Conservation (phyloP, 169 alveolate species). For the Fabrea salina region DNA sequence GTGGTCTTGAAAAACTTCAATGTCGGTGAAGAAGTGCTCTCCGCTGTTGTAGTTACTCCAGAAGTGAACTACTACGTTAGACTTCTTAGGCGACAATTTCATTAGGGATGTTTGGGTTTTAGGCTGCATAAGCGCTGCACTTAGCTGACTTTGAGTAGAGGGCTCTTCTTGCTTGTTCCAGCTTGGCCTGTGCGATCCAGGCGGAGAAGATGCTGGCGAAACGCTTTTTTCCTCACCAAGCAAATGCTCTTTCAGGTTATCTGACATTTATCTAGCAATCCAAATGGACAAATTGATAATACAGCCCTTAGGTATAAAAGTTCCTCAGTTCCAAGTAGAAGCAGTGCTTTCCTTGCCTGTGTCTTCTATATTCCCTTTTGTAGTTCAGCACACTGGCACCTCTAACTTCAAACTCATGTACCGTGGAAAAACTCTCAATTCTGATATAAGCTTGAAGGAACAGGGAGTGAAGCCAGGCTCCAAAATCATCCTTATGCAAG, state of each 20-base stretch:
- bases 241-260: too few species aligned
- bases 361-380: neutral
- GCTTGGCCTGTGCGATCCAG: too few species aligned
- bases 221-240: too few species aligned
- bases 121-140: too few species aligned
- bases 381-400: neutral
- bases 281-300: neutral
- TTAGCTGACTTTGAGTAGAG: too few species aligned
- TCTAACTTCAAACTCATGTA: neutral
- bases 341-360: neutral
- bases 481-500: neutral
- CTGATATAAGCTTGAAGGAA: neutral
- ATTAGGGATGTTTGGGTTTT: too few species aligned
- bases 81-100: neutral
- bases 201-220: too few species aligned
- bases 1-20: neutral
- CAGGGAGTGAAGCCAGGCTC: neutral
- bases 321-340: neutral
- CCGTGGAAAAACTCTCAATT: neutral
- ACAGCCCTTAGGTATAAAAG: neutral
- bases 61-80: slow-evolving; percentile 2
- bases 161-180: too few species aligned
- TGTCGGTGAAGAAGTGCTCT: neutral
- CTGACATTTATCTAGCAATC: neutral
- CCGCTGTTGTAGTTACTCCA: slow-evolving; percentile 15